These are phyloP conservation scores for Pythium myriotylum DNA, from an alignment of 352 stramenopile species.

Conservation along the genomic window DNA sequence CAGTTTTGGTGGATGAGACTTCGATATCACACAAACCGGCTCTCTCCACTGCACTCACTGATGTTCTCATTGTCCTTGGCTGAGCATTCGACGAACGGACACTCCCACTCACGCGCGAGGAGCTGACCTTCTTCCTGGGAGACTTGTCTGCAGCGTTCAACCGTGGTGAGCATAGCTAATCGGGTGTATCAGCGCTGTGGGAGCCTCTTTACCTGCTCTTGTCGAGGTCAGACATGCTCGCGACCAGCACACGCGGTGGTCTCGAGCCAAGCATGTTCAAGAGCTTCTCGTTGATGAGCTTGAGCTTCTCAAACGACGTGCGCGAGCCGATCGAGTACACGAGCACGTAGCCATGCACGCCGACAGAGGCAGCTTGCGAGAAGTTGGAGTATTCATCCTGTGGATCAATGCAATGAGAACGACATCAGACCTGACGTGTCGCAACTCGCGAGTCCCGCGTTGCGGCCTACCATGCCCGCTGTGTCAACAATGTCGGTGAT, in stretches of 20 bases:
- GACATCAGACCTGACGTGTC: background rate
- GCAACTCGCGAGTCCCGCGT: too few relatives aligned
- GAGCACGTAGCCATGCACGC: constrained; percentile 95
- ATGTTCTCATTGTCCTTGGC: constrained; percentile 92
- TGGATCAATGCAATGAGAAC: background rate
- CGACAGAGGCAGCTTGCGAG: constrained; percentile 94
- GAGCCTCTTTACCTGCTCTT: constrained; percentile 57
- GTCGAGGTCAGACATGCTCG: constrained; percentile 95
- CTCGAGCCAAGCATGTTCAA: constrained; percentile 94
- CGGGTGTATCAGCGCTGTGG: background rate
- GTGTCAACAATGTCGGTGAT: constrained; percentile 97
- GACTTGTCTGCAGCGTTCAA: constrained; percentile 58
- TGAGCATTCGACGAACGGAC: constrained; percentile 96
- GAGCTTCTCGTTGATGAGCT: constrained; percentile 94
- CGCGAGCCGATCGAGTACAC: constrained; percentile 94
- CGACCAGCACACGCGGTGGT: constrained; percentile 93
- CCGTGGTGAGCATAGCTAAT: background rate
- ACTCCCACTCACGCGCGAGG: constrained; percentile 89
- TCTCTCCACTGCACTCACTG: constrained; percentile 52
- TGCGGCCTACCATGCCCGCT: constrained; percentile 93
- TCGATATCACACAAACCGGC: background rate
- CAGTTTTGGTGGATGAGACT: background rate
- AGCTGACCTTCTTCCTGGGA: constrained; percentile 84
- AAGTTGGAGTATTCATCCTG: constrained; percentile 96
- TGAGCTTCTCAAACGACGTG: constrained; percentile 94